Conservation (phyloP, 2,329 filamentous ascomycete species). For the Volutella citrinella region DNA sequence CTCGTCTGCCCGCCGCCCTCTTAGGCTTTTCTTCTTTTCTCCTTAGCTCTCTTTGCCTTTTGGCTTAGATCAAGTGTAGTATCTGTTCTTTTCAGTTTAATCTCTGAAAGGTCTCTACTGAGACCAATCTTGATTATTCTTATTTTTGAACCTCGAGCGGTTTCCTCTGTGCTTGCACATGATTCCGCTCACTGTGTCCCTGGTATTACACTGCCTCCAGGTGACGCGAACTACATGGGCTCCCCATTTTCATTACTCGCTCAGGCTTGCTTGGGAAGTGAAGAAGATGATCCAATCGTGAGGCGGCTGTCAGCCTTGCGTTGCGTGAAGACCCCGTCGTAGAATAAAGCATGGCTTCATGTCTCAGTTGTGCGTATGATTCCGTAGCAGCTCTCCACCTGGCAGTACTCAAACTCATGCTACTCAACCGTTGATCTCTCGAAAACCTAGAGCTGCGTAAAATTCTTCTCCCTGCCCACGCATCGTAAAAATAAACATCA, state of each 20-base stretch:
- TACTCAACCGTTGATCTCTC: too few relatives aligned
- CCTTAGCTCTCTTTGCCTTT: conserved; percentile 47
- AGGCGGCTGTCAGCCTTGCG: too few relatives aligned
- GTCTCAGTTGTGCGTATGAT: too few relatives aligned
- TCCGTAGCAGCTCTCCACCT: too few relatives aligned
- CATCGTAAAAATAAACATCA: not conserved
- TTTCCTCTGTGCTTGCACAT: conserved; percentile 41
- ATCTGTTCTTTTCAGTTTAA: conserved; percentile 98
- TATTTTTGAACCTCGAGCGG: conserved; percentile 48
- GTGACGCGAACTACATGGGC: conserved; percentile 36
- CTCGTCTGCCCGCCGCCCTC: conserved; percentile 12
- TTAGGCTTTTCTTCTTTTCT: conserved; percentile 28
- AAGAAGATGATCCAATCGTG: conserved; percentile 43
- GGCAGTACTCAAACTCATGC: too few relatives aligned
- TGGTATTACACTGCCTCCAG: conserved; percentile 45
- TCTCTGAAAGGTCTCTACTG: conserved; percentile 80
- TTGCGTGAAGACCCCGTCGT: not conserved
- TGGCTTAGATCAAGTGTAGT: conserved; percentile 91
- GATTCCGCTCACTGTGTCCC: conserved; percentile 40
- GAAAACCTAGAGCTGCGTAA: too few relatives aligned
- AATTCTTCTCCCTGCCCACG: too few relatives aligned
- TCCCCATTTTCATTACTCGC: conserved; percentile 38
- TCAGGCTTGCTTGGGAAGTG: conserved; percentile 36
- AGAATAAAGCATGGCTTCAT: too few relatives aligned
- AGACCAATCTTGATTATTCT: conserved; percentile 75